These are phyloP conservation scores for Hypoxylon sp. DNA, from an alignment of 2,329 filamentous ascomycete genomes.

Conservation along the genomic window DNA sequence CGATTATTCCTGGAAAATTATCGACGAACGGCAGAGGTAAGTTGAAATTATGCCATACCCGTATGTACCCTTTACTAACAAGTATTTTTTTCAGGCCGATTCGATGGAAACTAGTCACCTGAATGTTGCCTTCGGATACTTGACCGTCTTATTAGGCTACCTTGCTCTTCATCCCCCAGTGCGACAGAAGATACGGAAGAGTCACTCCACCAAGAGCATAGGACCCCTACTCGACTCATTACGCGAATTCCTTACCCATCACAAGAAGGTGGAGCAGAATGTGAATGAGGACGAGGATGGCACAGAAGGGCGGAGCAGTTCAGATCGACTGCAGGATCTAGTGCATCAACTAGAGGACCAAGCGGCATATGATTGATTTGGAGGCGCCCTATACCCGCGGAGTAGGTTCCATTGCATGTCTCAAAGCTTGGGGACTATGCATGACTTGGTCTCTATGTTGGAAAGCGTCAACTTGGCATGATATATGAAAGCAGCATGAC, in stretches of 20 bases:
- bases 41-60: constrained; percentile 41
- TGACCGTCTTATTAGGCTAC: constrained; percentile 85
- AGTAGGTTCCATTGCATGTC: constrained; percentile 7
- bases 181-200: constrained; percentile 53
- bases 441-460: constrained; percentile 18
- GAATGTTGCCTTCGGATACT: constrained; percentile 86
- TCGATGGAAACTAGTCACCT: constrained; percentile 78
- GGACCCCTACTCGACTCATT: constrained; percentile 60
- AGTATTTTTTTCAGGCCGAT: constrained; percentile 65
- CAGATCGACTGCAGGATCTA: constrained; percentile 52
- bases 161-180: constrained; percentile 68
- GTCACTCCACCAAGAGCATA: constrained; percentile 55
- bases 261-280: constrained; percentile 57
- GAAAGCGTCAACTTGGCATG: constrained; percentile 16
- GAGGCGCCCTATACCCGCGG: not conserved
- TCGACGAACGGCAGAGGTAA: constrained; percentile 72
- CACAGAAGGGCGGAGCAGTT: constrained; percentile 46
- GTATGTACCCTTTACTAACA: constrained; percentile 25
- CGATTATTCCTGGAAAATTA: constrained; percentile 73
- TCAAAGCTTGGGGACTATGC: constrained; percentile 7
- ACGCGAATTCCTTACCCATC: constrained; percentile 62
- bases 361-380: constrained; percentile 38
- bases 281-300: constrained; percentile 47
- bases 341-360: constrained; percentile 50
- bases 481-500: too few relatives aligned